These are phyloP conservation scores for Peterozyma xylosa DNA, from an alignment of 805 yeast species.

Conservation along the genomic window DNA sequence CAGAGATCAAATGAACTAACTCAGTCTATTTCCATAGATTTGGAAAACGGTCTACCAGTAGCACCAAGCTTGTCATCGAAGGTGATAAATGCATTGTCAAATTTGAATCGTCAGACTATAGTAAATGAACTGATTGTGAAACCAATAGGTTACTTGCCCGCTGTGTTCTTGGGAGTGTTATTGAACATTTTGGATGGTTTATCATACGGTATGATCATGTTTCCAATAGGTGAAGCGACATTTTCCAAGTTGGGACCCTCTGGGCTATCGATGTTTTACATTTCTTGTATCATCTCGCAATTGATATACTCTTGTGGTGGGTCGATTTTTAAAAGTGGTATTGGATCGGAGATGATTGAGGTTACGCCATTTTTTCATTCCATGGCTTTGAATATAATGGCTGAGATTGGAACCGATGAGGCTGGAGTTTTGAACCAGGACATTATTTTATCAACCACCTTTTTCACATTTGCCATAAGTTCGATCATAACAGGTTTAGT, in stretches of 20 bases:
- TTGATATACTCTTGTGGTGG: conserved; percentile 85
- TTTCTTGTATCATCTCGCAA: conserved; percentile 87
- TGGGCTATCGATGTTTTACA: conserved; percentile 90
- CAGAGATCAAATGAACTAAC: conserved; percentile 3
- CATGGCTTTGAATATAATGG: conserved; percentile 73
- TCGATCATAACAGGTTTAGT: conserved; percentile 82
- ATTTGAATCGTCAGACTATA: conserved; percentile 15
- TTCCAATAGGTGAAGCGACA: conserved; percentile 77
- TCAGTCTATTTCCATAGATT: conserved; percentile 8
- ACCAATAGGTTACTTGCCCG: conserved; percentile 55
- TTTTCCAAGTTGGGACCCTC: conserved; percentile 78
- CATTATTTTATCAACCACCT: conserved; percentile 74
- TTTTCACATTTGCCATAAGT: conserved; percentile 76
- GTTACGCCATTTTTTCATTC: conserved; percentile 97
- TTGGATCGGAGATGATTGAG: conserved; percentile 98
- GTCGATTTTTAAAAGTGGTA: conserved; percentile 81
- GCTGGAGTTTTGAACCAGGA: conserved; percentile 24
- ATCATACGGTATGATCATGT: conserved; percentile 96
- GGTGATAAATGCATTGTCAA: neutral
- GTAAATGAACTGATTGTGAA: conserved; percentile 19
- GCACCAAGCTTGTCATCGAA: conserved; percentile 1
- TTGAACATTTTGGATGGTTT: conserved; percentile 87
- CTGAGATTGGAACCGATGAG: conserved; percentile 38
- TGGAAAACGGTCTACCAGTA: conserved; percentile 6
- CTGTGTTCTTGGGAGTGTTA: conserved; percentile 78